Evolutionary conservation across 108 stramenopile genomes (phyloP).

Genomic region (Fistulifera solaris): DNA sequence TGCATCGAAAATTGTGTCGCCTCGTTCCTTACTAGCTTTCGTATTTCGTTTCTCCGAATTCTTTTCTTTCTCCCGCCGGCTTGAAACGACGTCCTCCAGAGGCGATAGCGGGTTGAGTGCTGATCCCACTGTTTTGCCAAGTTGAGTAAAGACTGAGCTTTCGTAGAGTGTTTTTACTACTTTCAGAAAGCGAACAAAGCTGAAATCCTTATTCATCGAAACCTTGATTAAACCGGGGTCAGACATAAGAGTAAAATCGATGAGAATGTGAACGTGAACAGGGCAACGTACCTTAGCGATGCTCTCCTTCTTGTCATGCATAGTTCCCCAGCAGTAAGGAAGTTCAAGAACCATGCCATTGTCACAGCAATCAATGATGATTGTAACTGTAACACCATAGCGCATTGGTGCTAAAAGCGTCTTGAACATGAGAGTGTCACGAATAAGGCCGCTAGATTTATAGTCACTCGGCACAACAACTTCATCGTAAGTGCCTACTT

Average conservation of each 20-base stretch:
- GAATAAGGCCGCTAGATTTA: constrained; percentile 50
- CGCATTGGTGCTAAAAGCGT: constrained; percentile 75
- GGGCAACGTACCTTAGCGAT: not conserved
- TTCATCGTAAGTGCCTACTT: constrained; percentile 73
- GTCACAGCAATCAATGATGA: constrained; percentile 74
- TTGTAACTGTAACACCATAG: constrained; percentile 71
- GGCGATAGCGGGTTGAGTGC: constrained; percentile 15
- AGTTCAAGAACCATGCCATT: constrained; percentile 75
- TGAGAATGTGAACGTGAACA: not conserved
- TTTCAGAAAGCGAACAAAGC: constrained; percentile 80
- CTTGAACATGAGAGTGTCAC: constrained; percentile 76
- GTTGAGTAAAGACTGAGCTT: constrained; percentile 66
- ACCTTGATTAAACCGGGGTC: constrained; percentile 16
- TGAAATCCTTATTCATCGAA: constrained; percentile 71
- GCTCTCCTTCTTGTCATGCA: constrained; percentile 1
- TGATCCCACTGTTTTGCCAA: constrained; percentile 45
- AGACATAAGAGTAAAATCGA: not conserved
- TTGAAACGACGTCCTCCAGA: too few relatives aligned
- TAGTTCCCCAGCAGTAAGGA: constrained; percentile 71
- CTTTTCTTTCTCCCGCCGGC: not conserved
- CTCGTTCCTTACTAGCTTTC: not conserved
- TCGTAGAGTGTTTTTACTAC: constrained; percentile 82
- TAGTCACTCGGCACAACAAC: constrained; percentile 69
- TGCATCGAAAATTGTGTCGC: not conserved
- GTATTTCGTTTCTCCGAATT: not conserved